Conservation (phyloP, 169 alveolate species). For the Babesia ovis region DNA sequence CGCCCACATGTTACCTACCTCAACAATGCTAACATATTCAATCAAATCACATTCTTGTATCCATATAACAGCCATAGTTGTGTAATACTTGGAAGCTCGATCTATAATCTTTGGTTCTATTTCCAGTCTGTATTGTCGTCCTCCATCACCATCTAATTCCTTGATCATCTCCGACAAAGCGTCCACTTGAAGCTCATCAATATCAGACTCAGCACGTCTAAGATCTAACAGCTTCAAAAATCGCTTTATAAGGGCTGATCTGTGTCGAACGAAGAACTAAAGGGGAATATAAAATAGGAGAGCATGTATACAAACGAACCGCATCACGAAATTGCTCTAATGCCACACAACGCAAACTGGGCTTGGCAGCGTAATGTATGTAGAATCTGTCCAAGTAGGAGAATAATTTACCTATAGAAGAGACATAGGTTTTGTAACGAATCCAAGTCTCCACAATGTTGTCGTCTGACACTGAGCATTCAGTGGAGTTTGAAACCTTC, state of each 20-base stretch:
- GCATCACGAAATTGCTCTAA: constrained; percentile 34
- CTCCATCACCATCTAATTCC: constrained; percentile 28
- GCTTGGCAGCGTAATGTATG: constrained; percentile 23
- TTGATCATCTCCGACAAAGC: constrained; percentile 46
- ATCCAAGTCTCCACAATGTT: constrained; percentile 36
- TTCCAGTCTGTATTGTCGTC: constrained; percentile 41
- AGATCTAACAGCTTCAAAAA: constrained; percentile 30
- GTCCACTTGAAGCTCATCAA: constrained; percentile 7
- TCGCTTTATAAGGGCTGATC: constrained; percentile 1
- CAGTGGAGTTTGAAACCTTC: neutral
- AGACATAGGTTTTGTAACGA: constrained; percentile 22
- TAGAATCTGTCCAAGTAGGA: constrained; percentile 62
- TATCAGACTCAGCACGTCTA: constrained; percentile 26
- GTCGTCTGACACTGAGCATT: neutral
- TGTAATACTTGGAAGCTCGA: constrained; percentile 23
- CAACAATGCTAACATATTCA: constrained; percentile 57
- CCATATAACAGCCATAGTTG: constrained; percentile 45
- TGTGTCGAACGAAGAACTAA: constrained; percentile 43
- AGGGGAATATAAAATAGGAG: too few species aligned
- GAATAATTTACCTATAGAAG: constrained; percentile 16
- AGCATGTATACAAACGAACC: constrained; percentile 1
- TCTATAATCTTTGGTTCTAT: constrained; percentile 40
- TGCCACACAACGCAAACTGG: constrained; percentile 14
- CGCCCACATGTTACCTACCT: constrained; percentile 3
- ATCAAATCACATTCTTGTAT: constrained; percentile 18